Evolutionary conservation across 129 eudicot genomes (phyloP), one percentile per base, ranked within the genome.

Genomic region (Rutidosis leptorrhynchoides): DNA sequence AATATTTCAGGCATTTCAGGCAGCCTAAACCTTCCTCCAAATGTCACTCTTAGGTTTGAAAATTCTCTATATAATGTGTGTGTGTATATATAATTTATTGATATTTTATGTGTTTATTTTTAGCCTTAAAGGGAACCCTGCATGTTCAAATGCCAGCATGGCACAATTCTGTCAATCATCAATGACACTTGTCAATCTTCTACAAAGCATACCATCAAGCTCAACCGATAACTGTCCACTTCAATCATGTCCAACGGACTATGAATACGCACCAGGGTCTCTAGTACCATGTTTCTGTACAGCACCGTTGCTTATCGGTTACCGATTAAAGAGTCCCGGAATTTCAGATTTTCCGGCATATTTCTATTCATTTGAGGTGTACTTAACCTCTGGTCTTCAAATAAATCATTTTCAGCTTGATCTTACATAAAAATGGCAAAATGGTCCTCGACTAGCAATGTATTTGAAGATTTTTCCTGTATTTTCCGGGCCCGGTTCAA

Each of bases 61-160:
- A 65, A 43, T 61, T 32, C 55, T 58, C 32, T 29, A 29, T 29
- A 29, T 29, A 29, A 29, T 29, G 32, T 29, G 32, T 29, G 7
- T 29, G 6, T 0, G 5, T 3, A 28, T 32, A 32, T 32, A 6
- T 7, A 8, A 3, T 35, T 3, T 9, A 35, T 8, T 8, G 1
- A 35, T 40, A 40, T 40, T 11, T 40, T 40, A 12, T 40, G 14
- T 11, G 9, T 11, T 10, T 37, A 64, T 51, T 28, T 71, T 72
- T 80, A 87, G 97, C 77, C 94, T 91, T 83, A 74, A 79, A 74
- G 96, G 95, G 52, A 90, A 90, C 65, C 95, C 97, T 7, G 32
- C 81, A 65, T 90, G 97, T 83, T 29, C 76, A 53, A 83, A 78
- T 26, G 65, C 46, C 56, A 80, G 43, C 76, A 49, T 84, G 67